phyloP scores from a whole-genome alignment of 2,329 filamentous ascomycete species.

The Aspergillus sp. region DNA sequence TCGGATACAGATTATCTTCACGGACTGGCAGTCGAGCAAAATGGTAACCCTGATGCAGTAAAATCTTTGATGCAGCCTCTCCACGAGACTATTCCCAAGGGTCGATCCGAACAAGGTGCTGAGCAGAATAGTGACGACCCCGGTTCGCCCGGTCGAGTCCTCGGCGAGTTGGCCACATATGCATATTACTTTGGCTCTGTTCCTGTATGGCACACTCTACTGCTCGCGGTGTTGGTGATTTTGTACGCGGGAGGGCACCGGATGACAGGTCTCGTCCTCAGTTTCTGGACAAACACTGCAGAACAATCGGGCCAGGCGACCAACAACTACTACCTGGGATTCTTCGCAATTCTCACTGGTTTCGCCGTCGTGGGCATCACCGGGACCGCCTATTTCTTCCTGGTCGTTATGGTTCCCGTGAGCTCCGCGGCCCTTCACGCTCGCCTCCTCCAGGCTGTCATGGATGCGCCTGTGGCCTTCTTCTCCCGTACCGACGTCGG shows the following conservation, averaged over 20 bases:
- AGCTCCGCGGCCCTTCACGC: background rate
- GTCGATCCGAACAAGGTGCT: background rate
- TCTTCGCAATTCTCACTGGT: background rate
- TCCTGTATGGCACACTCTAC: background rate
- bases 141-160: background rate
- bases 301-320: background rate
- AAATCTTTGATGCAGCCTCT: background rate
- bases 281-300: background rate
- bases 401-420: background rate
- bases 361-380: background rate
- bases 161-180: background rate
- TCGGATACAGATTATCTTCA: background rate
- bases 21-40: background rate
- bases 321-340: background rate
- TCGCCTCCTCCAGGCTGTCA: background rate
- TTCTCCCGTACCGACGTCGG: constrained; percentile 23
- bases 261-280: background rate
- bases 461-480: constrained; percentile 24
- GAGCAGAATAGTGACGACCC: background rate
- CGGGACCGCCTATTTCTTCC: background rate
- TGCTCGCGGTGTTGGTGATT: background rate
- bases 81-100: background rate
- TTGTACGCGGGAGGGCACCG: background rate
- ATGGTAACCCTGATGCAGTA: background rate
- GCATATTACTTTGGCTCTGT: constrained; percentile 1